Base-by-base conservation (phyloP, 2,329 filamentous ascomycete genomes). In the Diaporthe nobilis region DNA sequence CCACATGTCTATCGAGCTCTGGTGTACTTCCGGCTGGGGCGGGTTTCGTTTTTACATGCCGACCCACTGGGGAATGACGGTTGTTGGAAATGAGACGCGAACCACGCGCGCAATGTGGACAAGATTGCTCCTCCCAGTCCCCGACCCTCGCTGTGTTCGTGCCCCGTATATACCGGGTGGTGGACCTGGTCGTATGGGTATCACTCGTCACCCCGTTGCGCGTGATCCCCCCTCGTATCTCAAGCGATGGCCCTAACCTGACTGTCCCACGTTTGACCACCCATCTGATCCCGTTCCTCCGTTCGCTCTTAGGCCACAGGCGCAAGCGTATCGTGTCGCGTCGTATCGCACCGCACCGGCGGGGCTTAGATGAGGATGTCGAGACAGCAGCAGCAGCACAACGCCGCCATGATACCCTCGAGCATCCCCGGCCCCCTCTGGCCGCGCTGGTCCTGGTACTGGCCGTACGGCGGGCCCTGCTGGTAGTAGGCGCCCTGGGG, bases 371-470 rank as follows among this genome's bases (percentile, higher is more conserved):
- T 58, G 47, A 77, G 58, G 28, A 77, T 57, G 15, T 77, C 76
- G n/a, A 77, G 20, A n/a, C 76, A 77, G 75, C 76, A 77, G 72
- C 76, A 77, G 49, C 76, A 77, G 67, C 71, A 74, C 51, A 76
- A 53, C 25, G 67, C 72, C 0, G 76, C 76, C 68, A 76, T 58
- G 67, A 76, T 17, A 0, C 74, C 76, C 72, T 77, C 76, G 0
- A 76, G 20, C 28, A 73, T 37, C 0, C 76, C 76, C 7, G 65
- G 58, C 13, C 76, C 76, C 39, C 68, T 60, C 57, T 75, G 58
- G 17, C 72, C 75, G 39, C 74, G 57, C 15, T n/a, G 34, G 61
- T 77, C 67, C 53, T 77, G 68, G 22, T 76, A 75, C 42, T 70
- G 67, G 20, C 70, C 57, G 22, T 68, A 67, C 8, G 68, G 65